Evolutionary conservation across 78 protist species (phyloP), one percentile per base, ranked within the genome.

Genomic region (Acrasis kona): DNA sequence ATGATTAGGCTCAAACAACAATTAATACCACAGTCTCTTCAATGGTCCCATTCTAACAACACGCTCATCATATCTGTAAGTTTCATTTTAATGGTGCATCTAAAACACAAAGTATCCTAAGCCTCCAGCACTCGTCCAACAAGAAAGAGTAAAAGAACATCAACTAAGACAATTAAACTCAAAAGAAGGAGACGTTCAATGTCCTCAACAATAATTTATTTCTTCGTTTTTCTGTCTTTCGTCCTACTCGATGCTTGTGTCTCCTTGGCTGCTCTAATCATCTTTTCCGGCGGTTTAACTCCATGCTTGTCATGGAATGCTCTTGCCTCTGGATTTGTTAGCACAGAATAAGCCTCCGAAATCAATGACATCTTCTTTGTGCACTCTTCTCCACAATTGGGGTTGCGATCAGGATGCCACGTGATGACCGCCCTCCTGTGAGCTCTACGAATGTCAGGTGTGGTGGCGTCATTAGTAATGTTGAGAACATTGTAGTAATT

Each of bases 381-480:
- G 4, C 85, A 81, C 19, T 3, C 67, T 27, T 79, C 78, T 39
- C 70, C 41, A 36, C 71, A 71, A 38, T 39, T 64, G 6, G 2
- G 27, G 39, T 83, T 81, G 37, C 29, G n/a, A 40, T 84, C 88
- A 1, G 88, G 88, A 42, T 84, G 88, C 86, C 86, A 84, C 69
- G 72, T 77, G 50, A 73, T 19, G 31, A 80, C 73, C 69, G 72
- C 1, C 70, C 40, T 72, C 3, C 76, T 32, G 70, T 81, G 73
- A 10, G 81, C 84, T 12, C 58, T 74, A 40, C 31, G 8, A 27
- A 74, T 57, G 40, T 73, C 76, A 34, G 5, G 7, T 5, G 58
- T 76, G 3, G 31, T 6, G 36, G 65, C 67, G 41, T 10, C 27
- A 27, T 32, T 5, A 5, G 37, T 76, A 37, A 74, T 27, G 10